A percentile compares a stretch with the other conserved stretches of the same genome.
Evolutionary conservation across 2,329 filamentous ascomycete genomes (phyloP).

Genomic region (Myriangium duriaei): DNA sequence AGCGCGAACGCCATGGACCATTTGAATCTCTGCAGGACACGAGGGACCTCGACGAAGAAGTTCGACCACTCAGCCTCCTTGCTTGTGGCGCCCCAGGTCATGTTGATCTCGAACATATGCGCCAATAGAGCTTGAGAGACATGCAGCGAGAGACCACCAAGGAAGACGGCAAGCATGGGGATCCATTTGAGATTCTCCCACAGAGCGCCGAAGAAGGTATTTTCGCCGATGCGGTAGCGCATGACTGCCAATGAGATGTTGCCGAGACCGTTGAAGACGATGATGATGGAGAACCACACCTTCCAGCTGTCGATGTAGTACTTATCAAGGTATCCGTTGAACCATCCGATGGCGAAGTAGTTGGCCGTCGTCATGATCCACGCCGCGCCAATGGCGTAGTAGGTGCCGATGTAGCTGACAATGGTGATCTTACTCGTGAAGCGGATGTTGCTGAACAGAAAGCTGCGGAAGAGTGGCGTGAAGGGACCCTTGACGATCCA

Average conservation of each 20-base stretch:
- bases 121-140: constrained; percentile 66
- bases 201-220: constrained; percentile 37
- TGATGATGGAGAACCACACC: constrained; percentile 48
- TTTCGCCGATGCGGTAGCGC: constrained; percentile 48
- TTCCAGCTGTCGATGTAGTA: constrained; percentile 56
- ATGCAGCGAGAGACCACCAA: constrained; percentile 70
- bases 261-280: constrained; percentile 53
- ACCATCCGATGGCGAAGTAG: constrained; percentile 61
- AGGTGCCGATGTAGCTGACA: constrained; percentile 57
- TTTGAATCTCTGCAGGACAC: constrained; percentile 68
- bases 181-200: constrained; percentile 51
- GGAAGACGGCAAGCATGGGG: constrained; percentile 58
- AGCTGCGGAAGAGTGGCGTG: constrained; percentile 49
- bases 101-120: constrained; percentile 77
- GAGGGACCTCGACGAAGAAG: constrained; percentile 75
- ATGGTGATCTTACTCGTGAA: constrained; percentile 58
- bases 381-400: constrained; percentile 56
- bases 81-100: constrained; percentile 73
- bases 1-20: constrained; percentile 53
- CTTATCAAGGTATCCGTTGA: constrained; percentile 51
- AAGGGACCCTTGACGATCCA: constrained; percentile 53
- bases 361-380: constrained; percentile 54
- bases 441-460: constrained; percentile 48
- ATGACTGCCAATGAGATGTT: constrained; percentile 50
- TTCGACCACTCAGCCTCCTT: constrained; percentile 73